A percentile compares a stretch with the other conserved stretches of the same genome.
These are phyloP conservation scores for Curvularia verruculosa DNA, from an alignment of 2,329 filamentous ascomycete genomes.

Conservation along the genomic window DNA sequence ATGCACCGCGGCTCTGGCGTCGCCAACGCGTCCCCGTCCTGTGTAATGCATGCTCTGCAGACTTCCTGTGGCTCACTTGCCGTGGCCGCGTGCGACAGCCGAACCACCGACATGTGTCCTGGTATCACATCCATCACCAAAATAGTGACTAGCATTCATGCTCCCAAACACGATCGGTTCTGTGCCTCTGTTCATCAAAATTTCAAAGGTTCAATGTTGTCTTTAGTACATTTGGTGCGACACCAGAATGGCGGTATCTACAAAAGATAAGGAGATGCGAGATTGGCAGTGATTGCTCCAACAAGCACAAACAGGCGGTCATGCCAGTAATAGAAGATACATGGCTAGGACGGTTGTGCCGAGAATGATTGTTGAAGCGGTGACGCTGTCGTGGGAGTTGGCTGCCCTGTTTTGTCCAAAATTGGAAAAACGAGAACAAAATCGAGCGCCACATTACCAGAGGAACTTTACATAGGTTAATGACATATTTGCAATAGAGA, in stretches of 20 bases:
- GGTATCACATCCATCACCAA: neutral
- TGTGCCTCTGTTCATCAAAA: neutral
- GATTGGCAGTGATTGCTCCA: neutral
- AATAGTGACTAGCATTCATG: neutral
- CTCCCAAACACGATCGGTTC: neutral
- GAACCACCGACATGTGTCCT: neutral
- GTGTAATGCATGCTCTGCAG: neutral
- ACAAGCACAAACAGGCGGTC: neutral
- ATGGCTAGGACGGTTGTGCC: neutral
- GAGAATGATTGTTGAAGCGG: neutral
- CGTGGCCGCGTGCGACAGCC: neutral
- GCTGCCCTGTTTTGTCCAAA: neutral
- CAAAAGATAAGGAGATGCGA: no score
- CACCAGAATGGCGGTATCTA: no score
- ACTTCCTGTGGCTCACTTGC: neutral
- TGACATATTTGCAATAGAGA: neutral
- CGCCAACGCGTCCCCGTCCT: neutral
- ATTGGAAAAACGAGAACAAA: neutral
- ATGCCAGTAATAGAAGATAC: neutral
- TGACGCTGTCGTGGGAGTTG: neutral
- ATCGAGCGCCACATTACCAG: neutral
- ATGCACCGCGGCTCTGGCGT: neutral
- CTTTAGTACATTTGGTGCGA: neutral
- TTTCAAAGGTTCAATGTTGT: no score
- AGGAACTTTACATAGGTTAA: constrained; percentile 8